These are phyloP conservation scores for Candida quercuum DNA, from an alignment of 805 yeast genomes.

Conservation along the genomic window DNA sequence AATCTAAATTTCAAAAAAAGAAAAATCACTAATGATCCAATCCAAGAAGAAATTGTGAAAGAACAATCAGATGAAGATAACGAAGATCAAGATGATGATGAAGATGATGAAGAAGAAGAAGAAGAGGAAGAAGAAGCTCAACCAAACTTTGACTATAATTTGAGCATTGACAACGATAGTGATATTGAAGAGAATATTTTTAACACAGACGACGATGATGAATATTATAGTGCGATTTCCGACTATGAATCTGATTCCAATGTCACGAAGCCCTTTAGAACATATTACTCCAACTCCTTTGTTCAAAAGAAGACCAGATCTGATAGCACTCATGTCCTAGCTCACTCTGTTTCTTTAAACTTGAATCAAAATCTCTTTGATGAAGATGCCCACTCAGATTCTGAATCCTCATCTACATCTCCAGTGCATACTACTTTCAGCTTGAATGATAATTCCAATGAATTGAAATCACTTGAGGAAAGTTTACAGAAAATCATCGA, in stretches of 20 bases:
- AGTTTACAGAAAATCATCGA: constrained; percentile 23
- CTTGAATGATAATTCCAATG: constrained; percentile 7
- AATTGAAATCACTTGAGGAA: constrained; percentile 23
- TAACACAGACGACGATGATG: constrained; percentile 25
- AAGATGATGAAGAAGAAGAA: background rate
- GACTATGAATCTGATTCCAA: constrained; percentile 19
- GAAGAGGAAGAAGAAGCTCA: background rate
- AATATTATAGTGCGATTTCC: constrained; percentile 21
- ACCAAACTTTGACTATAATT: background rate
- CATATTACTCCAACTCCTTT: constrained; percentile 4
- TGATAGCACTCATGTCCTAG: background rate
- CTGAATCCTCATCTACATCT: constrained; percentile 9
- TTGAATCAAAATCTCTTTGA: constrained; percentile 13
- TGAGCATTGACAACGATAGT: constrained; percentile 4
- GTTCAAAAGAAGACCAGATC: constrained; percentile 4
- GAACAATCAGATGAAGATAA: background rate
- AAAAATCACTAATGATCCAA: constrained; percentile 8
- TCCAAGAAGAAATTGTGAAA: background rate
- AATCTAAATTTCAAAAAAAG: constrained; percentile 23
- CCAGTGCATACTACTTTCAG: constrained; percentile 6
- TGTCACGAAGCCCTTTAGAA: too few species aligned
- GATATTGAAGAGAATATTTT: constrained; percentile 18
- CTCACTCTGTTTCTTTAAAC: background rate
- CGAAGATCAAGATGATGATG: background rate
- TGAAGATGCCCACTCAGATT: constrained; percentile 12